These are phyloP conservation scores for Mycena galopus DNA, from an alignment of 768 basidiomycete genomes.

Conservation along the genomic window DNA sequence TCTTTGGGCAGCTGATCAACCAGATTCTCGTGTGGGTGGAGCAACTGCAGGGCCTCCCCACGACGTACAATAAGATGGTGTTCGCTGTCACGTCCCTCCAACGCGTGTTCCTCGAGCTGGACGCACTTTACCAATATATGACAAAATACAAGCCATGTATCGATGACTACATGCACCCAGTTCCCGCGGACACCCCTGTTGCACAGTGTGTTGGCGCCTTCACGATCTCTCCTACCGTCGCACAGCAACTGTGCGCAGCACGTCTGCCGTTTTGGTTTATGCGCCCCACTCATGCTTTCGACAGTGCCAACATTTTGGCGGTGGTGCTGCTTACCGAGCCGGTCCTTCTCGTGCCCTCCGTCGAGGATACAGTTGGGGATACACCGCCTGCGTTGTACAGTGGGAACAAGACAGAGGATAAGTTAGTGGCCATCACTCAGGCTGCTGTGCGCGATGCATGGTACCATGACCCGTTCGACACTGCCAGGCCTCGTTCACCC, in stretches of 20 bases:
- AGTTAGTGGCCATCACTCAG: neutral
- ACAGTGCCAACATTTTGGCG: neutral
- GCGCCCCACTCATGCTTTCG: too few species aligned
- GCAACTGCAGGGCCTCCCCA: too few species aligned
- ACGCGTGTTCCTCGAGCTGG: neutral
- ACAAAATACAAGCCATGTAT: neutral
- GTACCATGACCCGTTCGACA: neutral
- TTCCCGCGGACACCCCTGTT: neutral
- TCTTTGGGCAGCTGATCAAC: too few species aligned
- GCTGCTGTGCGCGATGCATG: neutral
- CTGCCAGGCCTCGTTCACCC: too few species aligned
- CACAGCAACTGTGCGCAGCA: neutral
- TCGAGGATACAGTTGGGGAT: neutral
- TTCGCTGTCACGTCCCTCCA: too few species aligned
- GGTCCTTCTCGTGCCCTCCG: neutral
- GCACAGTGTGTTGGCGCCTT: neutral
- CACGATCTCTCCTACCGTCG: neutral
- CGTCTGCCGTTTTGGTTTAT: neutral
- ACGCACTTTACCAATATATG: neutral
- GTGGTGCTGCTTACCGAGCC: neutral
- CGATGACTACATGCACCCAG: neutral
- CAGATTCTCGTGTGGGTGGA: too few species aligned
- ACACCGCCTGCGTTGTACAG: too few species aligned
- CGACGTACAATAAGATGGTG: too few species aligned
- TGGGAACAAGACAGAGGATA: too few species aligned